Conservation (phyloP, 2,329 filamentous ascomycete species). For the Fusarium euwallaceae region DNA sequence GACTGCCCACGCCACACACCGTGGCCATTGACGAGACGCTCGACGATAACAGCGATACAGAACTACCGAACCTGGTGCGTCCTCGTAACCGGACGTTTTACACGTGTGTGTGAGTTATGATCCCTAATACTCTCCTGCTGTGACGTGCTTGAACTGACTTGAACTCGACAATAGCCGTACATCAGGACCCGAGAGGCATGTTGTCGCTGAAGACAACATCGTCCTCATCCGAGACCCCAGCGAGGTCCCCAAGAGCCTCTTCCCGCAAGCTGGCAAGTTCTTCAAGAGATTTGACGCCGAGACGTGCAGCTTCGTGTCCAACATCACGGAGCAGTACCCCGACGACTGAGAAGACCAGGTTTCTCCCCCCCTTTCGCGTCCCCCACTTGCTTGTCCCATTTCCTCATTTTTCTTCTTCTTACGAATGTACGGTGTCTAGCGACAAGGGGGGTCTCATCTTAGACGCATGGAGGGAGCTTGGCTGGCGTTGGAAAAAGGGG, state of each 20-base stretch:
- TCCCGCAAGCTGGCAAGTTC: conserved; percentile 81
- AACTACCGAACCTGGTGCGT: conserved; percentile 44
- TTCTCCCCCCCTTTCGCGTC: not conserved
- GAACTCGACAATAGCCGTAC: conserved; percentile 44
- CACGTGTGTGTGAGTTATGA: conserved; percentile 80
- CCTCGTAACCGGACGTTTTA: conserved; percentile 71
- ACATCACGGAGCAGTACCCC: conserved; percentile 83
- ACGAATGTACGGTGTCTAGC: conserved; percentile 14
- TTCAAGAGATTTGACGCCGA: conserved; percentile 87
- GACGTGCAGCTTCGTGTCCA: conserved; percentile 82
- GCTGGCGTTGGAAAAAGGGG: conserved; percentile 7
- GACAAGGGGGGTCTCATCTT: not conserved
- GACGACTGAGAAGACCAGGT: conserved; percentile 72
- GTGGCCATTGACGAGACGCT: conserved; percentile 45
- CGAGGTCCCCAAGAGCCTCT: conserved; percentile 68
- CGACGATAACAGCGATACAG: conserved; percentile 46
- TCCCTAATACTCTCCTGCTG: not conserved
- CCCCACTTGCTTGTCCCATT: not conserved
- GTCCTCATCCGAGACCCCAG: conserved; percentile 65
- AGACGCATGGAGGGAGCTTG: conserved; percentile 1
- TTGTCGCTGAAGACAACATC: conserved; percentile 80
- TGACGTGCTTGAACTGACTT: conserved; percentile 14
- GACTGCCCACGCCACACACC: conserved; percentile 45
- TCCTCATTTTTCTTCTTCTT: not conserved
- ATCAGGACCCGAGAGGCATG: conserved; percentile 51